These are phyloP conservation scores for Cynara cardunculus DNA, from an alignment of 129 eudicot species.

Conservation along the genomic window DNA sequence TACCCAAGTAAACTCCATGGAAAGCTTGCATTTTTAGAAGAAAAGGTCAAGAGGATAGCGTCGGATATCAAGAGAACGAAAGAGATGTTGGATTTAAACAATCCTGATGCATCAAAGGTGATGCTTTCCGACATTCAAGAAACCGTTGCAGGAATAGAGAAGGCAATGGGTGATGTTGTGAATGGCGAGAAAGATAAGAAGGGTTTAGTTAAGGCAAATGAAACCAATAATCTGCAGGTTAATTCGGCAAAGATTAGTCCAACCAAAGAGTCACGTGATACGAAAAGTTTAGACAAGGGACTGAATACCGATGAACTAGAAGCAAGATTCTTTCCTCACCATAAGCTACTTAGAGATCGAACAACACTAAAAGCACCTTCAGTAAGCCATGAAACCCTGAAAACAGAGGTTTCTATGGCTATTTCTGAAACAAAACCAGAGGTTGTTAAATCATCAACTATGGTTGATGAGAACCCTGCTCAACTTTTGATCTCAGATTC, in stretches of 20 bases:
- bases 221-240: constrained; percentile 11
- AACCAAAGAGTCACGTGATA: constrained; percentile 8
- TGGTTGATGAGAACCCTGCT: constrained; percentile 35
- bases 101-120: constrained; percentile 78
- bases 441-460: constrained; percentile 16
- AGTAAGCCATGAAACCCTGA: constrained; percentile 17
- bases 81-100: constrained; percentile 86
- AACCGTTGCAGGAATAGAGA: constrained; percentile 90
- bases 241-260: not conserved
- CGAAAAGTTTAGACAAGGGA: constrained; percentile 42
- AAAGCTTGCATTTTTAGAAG: constrained; percentile 91
- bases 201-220: constrained; percentile 7
- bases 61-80: constrained; percentile 88
- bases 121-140: constrained; percentile 84
- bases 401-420: constrained; percentile 3
- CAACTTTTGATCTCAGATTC: constrained; percentile 50
- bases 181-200: constrained; percentile 30
- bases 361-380: constrained; percentile 40
- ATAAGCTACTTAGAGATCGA: constrained; percentile 64
- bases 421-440: constrained; percentile 22
- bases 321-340: constrained; percentile 85
- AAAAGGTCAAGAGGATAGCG: constrained; percentile 84
- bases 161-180: constrained; percentile 75
- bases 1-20: constrained; percentile 82
- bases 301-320: constrained; percentile 76